These are phyloP conservation scores for Cladophialophora chaetospira DNA, from an alignment of 2,329 filamentous ascomycete genomes.

Conservation along the genomic window DNA sequence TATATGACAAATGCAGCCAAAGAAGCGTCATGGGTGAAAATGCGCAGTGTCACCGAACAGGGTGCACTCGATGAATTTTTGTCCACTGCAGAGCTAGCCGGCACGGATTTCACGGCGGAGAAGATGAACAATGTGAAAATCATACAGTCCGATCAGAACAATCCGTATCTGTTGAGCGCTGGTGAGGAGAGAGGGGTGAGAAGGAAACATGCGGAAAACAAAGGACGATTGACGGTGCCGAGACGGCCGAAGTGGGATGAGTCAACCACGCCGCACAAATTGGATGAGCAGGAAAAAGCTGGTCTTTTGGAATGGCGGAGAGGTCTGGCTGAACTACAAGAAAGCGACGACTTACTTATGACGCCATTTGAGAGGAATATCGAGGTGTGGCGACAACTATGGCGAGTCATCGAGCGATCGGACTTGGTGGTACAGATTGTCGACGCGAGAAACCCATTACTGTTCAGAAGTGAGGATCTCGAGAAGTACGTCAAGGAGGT, in stretches of 20 bases:
- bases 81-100: constrained; percentile 92
- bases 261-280: constrained; percentile 76
- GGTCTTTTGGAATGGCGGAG: constrained; percentile 85
- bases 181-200: constrained; percentile 77
- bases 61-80: constrained; percentile 95
- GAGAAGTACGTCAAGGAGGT: constrained; percentile 94
- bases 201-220: constrained; percentile 82
- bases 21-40: constrained; percentile 97
- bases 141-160: constrained; percentile 93
- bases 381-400: constrained; percentile 96
- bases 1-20: constrained; percentile 90
- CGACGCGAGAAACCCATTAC: constrained; percentile 88
- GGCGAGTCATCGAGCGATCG: constrained; percentile 95
- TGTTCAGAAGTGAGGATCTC: constrained; percentile 92
- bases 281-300: constrained; percentile 78
- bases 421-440: constrained; percentile 98
- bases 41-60: constrained; percentile 98
- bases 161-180: constrained; percentile 85
- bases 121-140: constrained; percentile 99
- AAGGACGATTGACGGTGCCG: constrained; percentile 78
- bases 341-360: constrained; percentile 92
- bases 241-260: constrained; percentile 86
- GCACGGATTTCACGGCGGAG: constrained; percentile 97
- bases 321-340: constrained; percentile 87
- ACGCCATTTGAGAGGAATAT: constrained; percentile 97